Evolutionary conservation across 2,329 filamentous ascomycete genomes (phyloP).

Genomic region (Apiospora sp.): DNA sequence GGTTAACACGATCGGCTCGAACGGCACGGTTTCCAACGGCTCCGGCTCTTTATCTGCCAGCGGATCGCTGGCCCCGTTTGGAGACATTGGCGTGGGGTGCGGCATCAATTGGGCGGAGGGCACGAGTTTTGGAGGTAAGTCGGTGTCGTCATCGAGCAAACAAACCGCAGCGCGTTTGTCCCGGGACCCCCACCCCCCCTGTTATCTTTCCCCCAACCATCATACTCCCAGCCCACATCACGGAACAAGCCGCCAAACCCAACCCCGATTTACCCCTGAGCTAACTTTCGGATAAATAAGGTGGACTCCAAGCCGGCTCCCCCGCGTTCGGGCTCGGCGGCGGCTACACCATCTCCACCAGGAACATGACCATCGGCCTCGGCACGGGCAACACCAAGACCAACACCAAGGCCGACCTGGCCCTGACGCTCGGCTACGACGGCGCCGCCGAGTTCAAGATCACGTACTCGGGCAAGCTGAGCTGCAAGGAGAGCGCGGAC

Average conservation of each 20-base stretch:
- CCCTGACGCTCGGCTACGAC: slow-evolving; percentile 1
- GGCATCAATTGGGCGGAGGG: slow-evolving; percentile 16
- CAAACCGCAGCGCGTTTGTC: not conserved
- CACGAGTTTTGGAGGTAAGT: slow-evolving; percentile 2
- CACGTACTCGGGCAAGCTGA: not conserved
- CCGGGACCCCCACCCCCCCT: not conserved
- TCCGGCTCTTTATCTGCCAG: not conserved
- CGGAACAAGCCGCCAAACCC: not conserved
- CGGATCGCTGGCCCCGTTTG: slow-evolving; percentile 2
- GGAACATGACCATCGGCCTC: slow-evolving; percentile 20
- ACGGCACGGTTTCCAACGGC: not conserved
- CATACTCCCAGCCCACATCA: too few relatives aligned
- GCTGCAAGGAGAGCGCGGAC: not conserved
- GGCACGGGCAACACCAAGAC: slow-evolving; percentile 1
- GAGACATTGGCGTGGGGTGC: slow-evolving; percentile 19
- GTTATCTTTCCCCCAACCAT: not conserved
- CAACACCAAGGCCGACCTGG: slow-evolving; percentile 9
- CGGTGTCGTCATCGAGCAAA: not conserved
- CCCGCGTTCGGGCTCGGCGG: slow-evolving; percentile 18
- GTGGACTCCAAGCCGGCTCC: slow-evolving; percentile 21
- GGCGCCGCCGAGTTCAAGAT: slow-evolving; percentile 17
- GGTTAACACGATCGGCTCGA: not conserved
- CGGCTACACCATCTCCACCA: slow-evolving; percentile 10
- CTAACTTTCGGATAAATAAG: not conserved
- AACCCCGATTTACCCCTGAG: not conserved